These are phyloP conservation scores for Dioscorea zingiberensis DNA, from an alignment of 106 monocot genomes.

Conservation along the genomic window DNA sequence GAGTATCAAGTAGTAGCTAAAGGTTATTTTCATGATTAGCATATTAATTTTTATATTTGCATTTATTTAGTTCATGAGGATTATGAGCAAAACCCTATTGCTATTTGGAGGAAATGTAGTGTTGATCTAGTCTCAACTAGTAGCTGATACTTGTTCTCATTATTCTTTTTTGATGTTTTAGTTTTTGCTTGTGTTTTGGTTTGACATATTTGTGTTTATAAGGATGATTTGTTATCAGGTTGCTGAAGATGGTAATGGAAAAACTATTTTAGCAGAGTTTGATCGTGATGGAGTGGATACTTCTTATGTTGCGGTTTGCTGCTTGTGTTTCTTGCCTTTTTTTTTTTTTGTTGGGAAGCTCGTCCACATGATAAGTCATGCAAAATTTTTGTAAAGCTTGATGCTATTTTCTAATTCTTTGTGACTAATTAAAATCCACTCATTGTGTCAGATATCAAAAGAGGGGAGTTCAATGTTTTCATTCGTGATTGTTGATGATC, in stretches of 20 bases:
- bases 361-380: background rate
- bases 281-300: slow-evolving; percentile 33
- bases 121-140: no score
- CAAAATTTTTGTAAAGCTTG: no score
- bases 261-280: slow-evolving; percentile 28
- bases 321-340: background rate
- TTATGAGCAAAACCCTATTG: background rate
- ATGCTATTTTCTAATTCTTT: no score
- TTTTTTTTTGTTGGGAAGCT: no score
- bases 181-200: background rate
- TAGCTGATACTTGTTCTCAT: background rate
- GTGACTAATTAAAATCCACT: background rate
- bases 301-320: slow-evolving; percentile 35
- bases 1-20: no score
- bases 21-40: background rate
- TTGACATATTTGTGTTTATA: no score
- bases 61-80: background rate
- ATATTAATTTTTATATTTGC: background rate
- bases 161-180: background rate
- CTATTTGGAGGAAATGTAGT: background rate
- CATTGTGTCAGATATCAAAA: slow-evolving; percentile 17
- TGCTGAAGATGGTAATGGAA: slow-evolving; percentile 42
- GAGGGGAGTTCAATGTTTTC: slow-evolving; percentile 39
- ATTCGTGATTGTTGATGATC: slow-evolving; percentile 39
- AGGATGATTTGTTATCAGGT: slow-evolving; percentile 13